These are phyloP conservation scores for Xylaria scruposa DNA, from an alignment of 495 filamentous ascomycete species.

Conservation along the genomic window DNA sequence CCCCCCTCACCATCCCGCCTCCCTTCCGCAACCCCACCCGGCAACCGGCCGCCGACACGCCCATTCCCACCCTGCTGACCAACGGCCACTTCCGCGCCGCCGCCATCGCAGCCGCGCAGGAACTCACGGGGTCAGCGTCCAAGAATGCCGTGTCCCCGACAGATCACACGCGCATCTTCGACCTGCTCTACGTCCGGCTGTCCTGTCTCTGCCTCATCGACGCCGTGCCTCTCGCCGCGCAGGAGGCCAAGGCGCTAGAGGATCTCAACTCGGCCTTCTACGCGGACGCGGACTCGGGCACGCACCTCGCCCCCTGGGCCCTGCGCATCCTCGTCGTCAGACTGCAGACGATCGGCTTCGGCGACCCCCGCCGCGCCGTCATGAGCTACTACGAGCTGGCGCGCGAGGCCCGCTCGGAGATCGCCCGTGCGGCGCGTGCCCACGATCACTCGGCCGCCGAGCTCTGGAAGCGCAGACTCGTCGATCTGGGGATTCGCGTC, in stretches of 20 bases:
- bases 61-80: slow-evolving; percentile 62
- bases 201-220: slow-evolving; percentile 80
- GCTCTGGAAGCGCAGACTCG: slow-evolving; percentile 72
- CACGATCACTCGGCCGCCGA: slow-evolving; percentile 55
- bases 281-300: slow-evolving; percentile 52
- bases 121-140: slow-evolving; percentile 59
- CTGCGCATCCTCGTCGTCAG: slow-evolving; percentile 81
- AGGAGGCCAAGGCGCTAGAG: slow-evolving; percentile 83
- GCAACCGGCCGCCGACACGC: slow-evolving; percentile 53
- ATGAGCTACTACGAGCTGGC: slow-evolving; percentile 89
- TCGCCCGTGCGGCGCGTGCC: slow-evolving; percentile 44
- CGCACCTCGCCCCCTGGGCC: slow-evolving; percentile 83
- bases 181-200: slow-evolving; percentile 80
- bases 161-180: slow-evolving; percentile 71
- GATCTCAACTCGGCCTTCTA: slow-evolving; percentile 80
- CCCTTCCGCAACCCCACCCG: slow-evolving; percentile 61
- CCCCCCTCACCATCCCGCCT: slow-evolving; percentile 67
- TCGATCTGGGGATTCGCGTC: slow-evolving; percentile 77
- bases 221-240: slow-evolving; percentile 72
- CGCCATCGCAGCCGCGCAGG: slow-evolving; percentile 72
- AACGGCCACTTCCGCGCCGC: slow-evolving; percentile 72
- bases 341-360: slow-evolving; percentile 82
- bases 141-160: slow-evolving; percentile 56
- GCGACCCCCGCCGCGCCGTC: slow-evolving; percentile 82
- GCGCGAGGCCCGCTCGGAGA: slow-evolving; percentile 68